Conservation (phyloP, 140 eudicot genomes). For the Eryngium alpinum region DNA sequence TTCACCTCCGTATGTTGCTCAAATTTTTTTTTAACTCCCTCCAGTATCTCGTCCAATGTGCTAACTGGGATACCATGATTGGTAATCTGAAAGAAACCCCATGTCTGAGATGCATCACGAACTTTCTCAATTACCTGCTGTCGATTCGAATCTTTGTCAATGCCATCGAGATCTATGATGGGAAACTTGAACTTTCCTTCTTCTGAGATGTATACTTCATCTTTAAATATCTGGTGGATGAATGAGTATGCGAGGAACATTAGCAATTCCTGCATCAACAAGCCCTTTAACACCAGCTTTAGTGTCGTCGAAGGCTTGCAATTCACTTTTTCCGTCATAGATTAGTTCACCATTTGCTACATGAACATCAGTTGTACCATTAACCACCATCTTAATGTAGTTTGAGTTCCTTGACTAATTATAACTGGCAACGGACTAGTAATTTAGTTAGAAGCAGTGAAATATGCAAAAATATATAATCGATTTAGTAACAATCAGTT, state of each 20-base stretch:
- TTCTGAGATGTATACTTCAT: not conserved
- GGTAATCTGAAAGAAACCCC: slow-evolving; percentile 17
- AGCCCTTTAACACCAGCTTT: slow-evolving; percentile 17
- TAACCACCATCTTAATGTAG: not conserved
- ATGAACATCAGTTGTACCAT: not conserved
- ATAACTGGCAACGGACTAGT: too few species aligned
- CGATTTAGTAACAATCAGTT: too few species aligned
- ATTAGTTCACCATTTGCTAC: not conserved
- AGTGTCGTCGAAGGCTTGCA: not conserved
- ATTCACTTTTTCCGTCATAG: not conserved
- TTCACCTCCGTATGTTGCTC: slow-evolving; percentile 9
- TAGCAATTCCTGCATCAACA: slow-evolving; percentile 1
- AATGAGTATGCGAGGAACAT: not conserved
- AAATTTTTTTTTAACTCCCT: not conserved
- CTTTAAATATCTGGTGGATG: not conserved
- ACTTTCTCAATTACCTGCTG: not conserved
- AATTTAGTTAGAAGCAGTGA: too few species aligned
- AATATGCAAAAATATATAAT: too few species aligned
- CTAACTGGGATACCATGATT: slow-evolving; percentile 11
- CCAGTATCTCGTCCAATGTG: slow-evolving; percentile 3
- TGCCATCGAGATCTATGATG: not conserved
- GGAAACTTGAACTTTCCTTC: not conserved
- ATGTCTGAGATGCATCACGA: slow-evolving; percentile 5
- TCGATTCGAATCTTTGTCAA: not conserved
- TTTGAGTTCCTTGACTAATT: too few species aligned